Conservation (phyloP, 768 basidiomycete species). For the Tylopilus intermedius region DNA sequence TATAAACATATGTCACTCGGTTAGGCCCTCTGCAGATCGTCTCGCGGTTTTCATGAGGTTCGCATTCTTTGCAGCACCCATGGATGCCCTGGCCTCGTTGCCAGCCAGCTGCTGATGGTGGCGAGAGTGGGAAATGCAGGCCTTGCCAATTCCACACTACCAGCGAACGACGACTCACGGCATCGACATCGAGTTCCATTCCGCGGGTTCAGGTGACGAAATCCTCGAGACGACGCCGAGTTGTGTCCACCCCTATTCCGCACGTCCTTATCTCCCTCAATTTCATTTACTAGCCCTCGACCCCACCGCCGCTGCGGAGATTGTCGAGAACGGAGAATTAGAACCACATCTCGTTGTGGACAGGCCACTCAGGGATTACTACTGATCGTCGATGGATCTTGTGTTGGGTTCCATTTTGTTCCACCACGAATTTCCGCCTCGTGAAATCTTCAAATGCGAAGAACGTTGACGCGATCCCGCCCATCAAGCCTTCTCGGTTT, state of each 20-base stretch:
- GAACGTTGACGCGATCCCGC: constrained; percentile 41
- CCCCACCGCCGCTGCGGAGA: constrained; percentile 44
- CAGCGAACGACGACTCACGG: constrained; percentile 1
- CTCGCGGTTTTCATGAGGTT: constrained; percentile 10
- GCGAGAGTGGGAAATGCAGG: constrained; percentile 9
- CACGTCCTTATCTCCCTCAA: constrained; percentile 9
- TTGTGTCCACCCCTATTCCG: constrained; percentile 8
- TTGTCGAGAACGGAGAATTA: constrained; percentile 49
- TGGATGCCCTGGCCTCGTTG: constrained; percentile 13
- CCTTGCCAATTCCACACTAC: constrained; percentile 2
- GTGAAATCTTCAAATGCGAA: constrained; percentile 42
- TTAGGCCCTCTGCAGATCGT: constrained; percentile 9
- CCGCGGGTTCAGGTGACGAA: constrained; percentile 15
- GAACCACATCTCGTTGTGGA: constrained; percentile 36
- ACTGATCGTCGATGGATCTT: constrained; percentile 49
- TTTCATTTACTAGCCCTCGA: constrained; percentile 42
- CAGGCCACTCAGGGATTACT: constrained; percentile 51
- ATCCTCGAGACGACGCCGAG: constrained; percentile 41
- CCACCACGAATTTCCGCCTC: constrained; percentile 43
- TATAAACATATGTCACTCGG: constrained; percentile 1
- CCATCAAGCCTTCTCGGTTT: constrained; percentile 46
- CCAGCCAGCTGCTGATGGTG: constrained; percentile 13
- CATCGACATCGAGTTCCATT: constrained; percentile 13
- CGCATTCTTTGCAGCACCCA: constrained; percentile 2
- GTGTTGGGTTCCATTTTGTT: constrained; percentile 50